Conservation (phyloP, 1,284 basidiomycete species). For the Wallemia mellicola region DNA sequence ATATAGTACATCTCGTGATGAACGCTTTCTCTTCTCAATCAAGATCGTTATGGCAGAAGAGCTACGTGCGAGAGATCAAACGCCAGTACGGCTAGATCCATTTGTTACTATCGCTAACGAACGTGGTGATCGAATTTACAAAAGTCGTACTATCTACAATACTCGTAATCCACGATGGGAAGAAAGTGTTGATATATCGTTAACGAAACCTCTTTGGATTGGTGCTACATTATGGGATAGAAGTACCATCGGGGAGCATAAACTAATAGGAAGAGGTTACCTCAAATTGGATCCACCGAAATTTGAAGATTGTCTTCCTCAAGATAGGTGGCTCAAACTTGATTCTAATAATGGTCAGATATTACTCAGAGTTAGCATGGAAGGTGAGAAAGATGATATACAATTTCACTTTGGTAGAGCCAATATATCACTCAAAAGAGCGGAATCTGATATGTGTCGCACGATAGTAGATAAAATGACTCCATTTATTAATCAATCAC, state of each 20-base stretch:
- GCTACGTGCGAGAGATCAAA: constrained; percentile 38
- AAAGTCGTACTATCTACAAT: constrained; percentile 89
- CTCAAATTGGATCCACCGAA: constrained; percentile 67
- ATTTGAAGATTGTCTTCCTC: constrained; percentile 63
- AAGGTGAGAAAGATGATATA: constrained; percentile 91
- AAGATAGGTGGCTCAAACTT: constrained; percentile 78
- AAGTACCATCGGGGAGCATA: constrained; percentile 60
- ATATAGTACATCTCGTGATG: constrained; percentile 7
- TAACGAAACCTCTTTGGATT: constrained; percentile 54
- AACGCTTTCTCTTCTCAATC: constrained; percentile 63
- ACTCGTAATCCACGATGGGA: constrained; percentile 74
- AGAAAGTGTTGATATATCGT: constrained; percentile 80
- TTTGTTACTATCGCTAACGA: constrained; percentile 88
- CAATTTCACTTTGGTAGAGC: constrained; percentile 92
- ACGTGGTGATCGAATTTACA: constrained; percentile 59
- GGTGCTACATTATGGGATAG: constrained; percentile 85
- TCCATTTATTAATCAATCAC: constrained; percentile 64
- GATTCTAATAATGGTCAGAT: constrained; percentile 52
- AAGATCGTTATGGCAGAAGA: constrained; percentile 76
- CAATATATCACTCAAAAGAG: constrained; percentile 75
- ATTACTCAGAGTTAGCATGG: constrained; percentile 76
- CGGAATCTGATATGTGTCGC: constrained; percentile 83
- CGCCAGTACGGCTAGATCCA: constrained; percentile 41
- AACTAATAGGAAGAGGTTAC: constrained; percentile 69
- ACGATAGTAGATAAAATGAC: constrained; percentile 98